These are phyloP conservation scores for Neodidymelliopsis sp. DNA, from an alignment of 2,329 filamentous ascomycete genomes.

Conservation along the genomic window DNA sequence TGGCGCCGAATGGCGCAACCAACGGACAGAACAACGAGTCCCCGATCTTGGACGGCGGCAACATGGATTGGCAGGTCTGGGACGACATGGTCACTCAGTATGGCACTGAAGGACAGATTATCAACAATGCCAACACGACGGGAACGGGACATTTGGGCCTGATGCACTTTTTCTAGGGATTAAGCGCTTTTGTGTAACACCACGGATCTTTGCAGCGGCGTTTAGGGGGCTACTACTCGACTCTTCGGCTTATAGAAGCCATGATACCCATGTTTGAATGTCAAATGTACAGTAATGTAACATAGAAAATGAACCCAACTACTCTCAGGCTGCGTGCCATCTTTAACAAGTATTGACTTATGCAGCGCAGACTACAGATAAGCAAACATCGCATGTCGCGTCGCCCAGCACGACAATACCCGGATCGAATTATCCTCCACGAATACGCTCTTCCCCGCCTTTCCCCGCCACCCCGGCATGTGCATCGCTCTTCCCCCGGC, in stretches of 20 bases:
- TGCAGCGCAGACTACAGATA: background rate
- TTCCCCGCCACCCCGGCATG: background rate
- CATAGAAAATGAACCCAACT: background rate
- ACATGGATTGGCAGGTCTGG: slow-evolving; percentile 58
- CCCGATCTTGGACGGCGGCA: slow-evolving; percentile 47
- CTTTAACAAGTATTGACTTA: background rate
- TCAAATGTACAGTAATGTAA: slow-evolving; percentile 8
- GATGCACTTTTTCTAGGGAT: slow-evolving; percentile 13
- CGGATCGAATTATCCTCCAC: slow-evolving; percentile 6
- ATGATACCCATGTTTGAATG: slow-evolving; percentile 13
- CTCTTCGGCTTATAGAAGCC: slow-evolving; percentile 3
- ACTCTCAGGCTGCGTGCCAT: background rate
- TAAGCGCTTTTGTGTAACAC: background rate
- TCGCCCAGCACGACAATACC: slow-evolving; percentile 4
- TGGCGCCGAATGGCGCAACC: slow-evolving; percentile 26
- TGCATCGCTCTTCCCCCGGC: background rate
- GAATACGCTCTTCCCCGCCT: background rate
- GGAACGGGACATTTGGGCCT: slow-evolving; percentile 11
- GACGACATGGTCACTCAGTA: slow-evolving; percentile 58
- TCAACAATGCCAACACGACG: slow-evolving; percentile 1
- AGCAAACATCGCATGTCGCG: too few species aligned
- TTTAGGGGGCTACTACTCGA: background rate
- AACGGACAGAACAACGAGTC: slow-evolving; percentile 22
- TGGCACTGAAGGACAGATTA: slow-evolving; percentile 49
- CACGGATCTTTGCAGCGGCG: background rate